Evolutionary conservation across 805 yeast genomes (phyloP).

Genomic region (Lachancea lanzarotensis): DNA sequence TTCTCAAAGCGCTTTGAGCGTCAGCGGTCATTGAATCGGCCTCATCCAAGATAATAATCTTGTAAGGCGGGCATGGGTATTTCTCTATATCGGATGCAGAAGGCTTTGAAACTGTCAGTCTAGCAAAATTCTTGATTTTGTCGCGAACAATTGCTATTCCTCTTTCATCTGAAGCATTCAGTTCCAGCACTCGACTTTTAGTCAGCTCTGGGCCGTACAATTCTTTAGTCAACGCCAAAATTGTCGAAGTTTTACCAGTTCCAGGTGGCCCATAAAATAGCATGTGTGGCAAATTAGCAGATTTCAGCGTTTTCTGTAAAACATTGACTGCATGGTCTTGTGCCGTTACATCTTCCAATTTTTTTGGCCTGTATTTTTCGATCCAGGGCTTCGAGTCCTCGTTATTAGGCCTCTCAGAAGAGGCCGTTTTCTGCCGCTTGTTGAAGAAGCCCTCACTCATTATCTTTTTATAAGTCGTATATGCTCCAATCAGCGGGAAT

Average conservation of each 20-base stretch:
- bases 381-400: conserved; percentile 71
- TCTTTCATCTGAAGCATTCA: conserved; percentile 87
- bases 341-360: conserved; percentile 79
- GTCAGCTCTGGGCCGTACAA: conserved; percentile 66
- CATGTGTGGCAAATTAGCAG: conserved; percentile 88
- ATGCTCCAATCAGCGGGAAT: no score
- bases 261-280: conserved; percentile 92
- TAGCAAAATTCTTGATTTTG: conserved; percentile 79
- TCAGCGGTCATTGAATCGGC: conserved; percentile 97
- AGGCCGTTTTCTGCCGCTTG: conserved; percentile 27
- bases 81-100: conserved; percentile 55
- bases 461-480: no score
- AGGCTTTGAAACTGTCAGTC: conserved; percentile 78
- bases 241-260: conserved; percentile 86
- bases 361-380: conserved; percentile 88
- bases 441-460: conserved; percentile 9
- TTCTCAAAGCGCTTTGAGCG: conserved; percentile 90
- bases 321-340: conserved; percentile 87
- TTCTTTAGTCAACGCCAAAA: conserved; percentile 74
- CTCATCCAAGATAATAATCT: conserved; percentile 85
- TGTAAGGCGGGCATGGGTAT: conserved; percentile 96
- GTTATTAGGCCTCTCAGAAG: conserved; percentile 9
- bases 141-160: conserved; percentile 85
- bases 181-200: conserved; percentile 67
- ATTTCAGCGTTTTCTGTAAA: conserved; percentile 65